Percentiles rank a stretch among this genome's conserved stretches.
Evolutionary conservation across 345 rosid genomes (phyloP).

Genomic region (Eucalyptus caleyi): DNA sequence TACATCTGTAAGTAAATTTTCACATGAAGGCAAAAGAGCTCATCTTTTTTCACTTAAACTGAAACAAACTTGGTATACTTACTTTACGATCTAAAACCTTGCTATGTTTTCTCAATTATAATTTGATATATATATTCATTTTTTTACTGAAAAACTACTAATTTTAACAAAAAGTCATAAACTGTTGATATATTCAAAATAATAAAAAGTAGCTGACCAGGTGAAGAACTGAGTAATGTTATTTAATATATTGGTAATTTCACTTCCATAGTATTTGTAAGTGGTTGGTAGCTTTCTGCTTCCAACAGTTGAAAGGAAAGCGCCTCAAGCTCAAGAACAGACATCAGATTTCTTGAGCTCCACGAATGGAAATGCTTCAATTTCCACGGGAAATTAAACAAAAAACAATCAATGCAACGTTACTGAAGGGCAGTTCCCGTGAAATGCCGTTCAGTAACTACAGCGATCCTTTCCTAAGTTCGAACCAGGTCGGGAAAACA

Average conservation of each 20-base stretch:
- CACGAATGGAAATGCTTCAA: background rate
- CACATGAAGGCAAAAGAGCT: background rate
- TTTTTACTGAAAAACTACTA: background rate
- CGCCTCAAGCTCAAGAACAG: background rate
- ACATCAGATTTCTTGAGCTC: background rate
- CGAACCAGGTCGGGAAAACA: background rate
- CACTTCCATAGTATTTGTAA: background rate
- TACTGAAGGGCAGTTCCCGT: background rate
- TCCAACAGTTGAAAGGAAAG: background rate
- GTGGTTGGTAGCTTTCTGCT: background rate
- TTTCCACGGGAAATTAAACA: background rate
- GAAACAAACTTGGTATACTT: background rate
- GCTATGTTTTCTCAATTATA: background rate
- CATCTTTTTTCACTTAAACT: background rate
- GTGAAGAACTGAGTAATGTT: background rate
- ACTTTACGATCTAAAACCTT: background rate
- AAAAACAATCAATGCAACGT: background rate
- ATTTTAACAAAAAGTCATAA: background rate
- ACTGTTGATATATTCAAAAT: background rate
- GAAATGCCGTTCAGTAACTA: background rate
- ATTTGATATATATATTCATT: background rate
- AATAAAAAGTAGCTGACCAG: background rate
- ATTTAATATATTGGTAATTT: background rate
- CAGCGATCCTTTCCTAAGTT: background rate
- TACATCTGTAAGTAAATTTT: background rate